phyloP scores from a whole-genome alignment of 2,329 filamentous ascomycete species.

The Botrytis cinerea region DNA sequence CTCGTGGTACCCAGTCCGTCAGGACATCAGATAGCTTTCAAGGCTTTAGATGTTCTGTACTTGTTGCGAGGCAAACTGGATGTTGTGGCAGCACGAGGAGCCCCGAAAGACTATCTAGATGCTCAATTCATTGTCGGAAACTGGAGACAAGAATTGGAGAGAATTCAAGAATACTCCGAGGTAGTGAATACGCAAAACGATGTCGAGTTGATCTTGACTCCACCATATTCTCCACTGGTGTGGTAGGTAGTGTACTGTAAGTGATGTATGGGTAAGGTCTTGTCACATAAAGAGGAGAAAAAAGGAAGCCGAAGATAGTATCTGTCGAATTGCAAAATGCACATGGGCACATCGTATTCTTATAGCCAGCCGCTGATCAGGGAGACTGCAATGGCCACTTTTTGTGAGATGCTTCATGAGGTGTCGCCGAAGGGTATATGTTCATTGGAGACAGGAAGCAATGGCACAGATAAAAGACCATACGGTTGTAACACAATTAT shows the following conservation, averaged over 20 bases:
- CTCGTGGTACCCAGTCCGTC: neutral
- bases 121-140: slow-evolving; percentile 6
- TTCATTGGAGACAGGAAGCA: neutral
- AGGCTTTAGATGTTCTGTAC: slow-evolving; percentile 15
- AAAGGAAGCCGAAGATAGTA: neutral
- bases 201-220: slow-evolving; percentile 7
- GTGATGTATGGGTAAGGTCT: neutral
- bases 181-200: neutral
- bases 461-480: no score
- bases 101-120: slow-evolving; percentile 14
- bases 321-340: neutral
- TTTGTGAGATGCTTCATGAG: neutral
- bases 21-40: neutral
- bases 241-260: neutral
- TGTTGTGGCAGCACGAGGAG: slow-evolving; percentile 14
- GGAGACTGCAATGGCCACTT: neutral
- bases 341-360: neutral
- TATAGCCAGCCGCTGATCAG: neutral
- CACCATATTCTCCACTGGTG: slow-evolving; percentile 4
- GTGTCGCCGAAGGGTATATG: neutral
- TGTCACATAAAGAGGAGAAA: neutral
- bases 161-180: slow-evolving; percentile 1
- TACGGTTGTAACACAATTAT: slow-evolving; percentile 3
- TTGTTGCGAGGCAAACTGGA: slow-evolving; percentile 18
- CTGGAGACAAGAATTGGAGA: slow-evolving; percentile 9